Conservation (phyloP, 208 protist species). For the Wallacemonas collosoma region DNA sequence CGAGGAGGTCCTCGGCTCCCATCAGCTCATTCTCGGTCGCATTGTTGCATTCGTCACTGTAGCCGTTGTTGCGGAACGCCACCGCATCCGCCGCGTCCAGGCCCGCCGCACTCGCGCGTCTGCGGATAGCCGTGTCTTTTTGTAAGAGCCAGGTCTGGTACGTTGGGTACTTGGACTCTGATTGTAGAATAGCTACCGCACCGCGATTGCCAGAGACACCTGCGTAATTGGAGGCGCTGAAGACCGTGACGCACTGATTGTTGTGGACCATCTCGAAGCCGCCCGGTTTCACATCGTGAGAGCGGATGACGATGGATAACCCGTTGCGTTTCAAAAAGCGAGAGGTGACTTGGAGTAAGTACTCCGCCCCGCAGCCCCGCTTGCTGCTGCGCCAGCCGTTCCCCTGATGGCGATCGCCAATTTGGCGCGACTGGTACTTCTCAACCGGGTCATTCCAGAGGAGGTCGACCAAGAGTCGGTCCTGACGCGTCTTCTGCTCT, state of each 20-base stretch:
- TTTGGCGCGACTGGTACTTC: conserved; percentile 77
- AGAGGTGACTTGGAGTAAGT: conserved; percentile 95
- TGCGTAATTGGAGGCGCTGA: conserved; percentile 88
- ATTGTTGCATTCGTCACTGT: not conserved
- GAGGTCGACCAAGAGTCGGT: conserved; percentile 97
- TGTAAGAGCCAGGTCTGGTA: conserved; percentile 86
- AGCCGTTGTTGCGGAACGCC: not conserved
- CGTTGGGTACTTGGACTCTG: conserved; percentile 48
- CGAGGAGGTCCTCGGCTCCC: conserved; percentile 3
- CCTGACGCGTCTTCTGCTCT: conserved; percentile 92
- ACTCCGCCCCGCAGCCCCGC: conserved; percentile 98
- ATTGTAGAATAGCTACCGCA: conserved; percentile 86
- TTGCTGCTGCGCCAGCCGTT: conserved; percentile 98
- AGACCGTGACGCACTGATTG: conserved; percentile 74
- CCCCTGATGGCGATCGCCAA: conserved; percentile 70
- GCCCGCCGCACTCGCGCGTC: not conserved
- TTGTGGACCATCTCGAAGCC: conserved; percentile 83
- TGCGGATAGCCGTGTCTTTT: conserved; percentile 29
- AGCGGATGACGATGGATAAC: conserved; percentile 93
- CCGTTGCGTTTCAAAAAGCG: conserved; percentile 97
- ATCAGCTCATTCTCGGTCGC: not conserved
- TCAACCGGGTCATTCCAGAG: conserved; percentile 99
- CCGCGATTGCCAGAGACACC: conserved; percentile 96
- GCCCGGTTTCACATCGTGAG: conserved; percentile 92
- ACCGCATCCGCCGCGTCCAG: conserved; percentile 17